Evolutionary conservation across 805 yeast genomes (phyloP).

Genomic region (Yarrowia sp.): DNA sequence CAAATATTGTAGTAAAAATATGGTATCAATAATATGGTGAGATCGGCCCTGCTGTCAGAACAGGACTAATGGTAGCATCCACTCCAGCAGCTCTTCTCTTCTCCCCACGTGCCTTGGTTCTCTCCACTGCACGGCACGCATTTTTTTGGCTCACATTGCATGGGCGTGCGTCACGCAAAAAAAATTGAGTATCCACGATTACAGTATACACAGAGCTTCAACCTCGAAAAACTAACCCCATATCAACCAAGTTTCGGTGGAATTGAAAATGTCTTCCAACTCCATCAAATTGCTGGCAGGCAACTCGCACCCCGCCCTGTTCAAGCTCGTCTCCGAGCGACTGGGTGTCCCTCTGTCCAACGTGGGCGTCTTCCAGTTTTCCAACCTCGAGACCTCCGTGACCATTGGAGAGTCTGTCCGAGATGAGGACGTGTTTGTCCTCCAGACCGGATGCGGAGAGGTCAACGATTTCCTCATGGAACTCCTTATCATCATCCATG

Average conservation of each 20-base stretch:
- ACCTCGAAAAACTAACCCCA: neutral
- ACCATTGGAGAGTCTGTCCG: constrained; percentile 83
- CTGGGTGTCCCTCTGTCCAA: constrained; percentile 67
- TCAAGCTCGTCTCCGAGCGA: constrained; percentile 63
- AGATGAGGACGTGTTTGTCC: constrained; percentile 82
- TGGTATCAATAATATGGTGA: too few relatives aligned
- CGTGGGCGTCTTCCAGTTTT: constrained; percentile 77
- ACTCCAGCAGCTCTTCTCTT: too few relatives aligned
- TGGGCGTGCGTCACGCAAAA: neutral
- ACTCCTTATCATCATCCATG: constrained; percentile 82
- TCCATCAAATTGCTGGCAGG: constrained; percentile 60
- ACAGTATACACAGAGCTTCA: neutral
- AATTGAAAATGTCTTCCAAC: constrained; percentile 37
- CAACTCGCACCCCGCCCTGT: constrained; percentile 81
- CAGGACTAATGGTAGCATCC: too few relatives aligned
- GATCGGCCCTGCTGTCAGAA: too few relatives aligned
- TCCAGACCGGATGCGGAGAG: constrained; percentile 83
- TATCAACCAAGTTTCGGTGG: neutral
- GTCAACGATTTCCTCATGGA: constrained; percentile 87
- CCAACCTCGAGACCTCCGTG: constrained; percentile 86
- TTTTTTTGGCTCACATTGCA: constrained; percentile 11
- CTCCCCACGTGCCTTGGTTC: constrained; percentile 3
- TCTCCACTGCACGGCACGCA: constrained; percentile 17
- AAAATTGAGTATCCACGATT: neutral
- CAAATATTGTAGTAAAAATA: too few relatives aligned